Evolutionary conservation across 2,329 filamentous ascomycete species (phyloP).

Genomic region (Trichoderma hamatum): DNA sequence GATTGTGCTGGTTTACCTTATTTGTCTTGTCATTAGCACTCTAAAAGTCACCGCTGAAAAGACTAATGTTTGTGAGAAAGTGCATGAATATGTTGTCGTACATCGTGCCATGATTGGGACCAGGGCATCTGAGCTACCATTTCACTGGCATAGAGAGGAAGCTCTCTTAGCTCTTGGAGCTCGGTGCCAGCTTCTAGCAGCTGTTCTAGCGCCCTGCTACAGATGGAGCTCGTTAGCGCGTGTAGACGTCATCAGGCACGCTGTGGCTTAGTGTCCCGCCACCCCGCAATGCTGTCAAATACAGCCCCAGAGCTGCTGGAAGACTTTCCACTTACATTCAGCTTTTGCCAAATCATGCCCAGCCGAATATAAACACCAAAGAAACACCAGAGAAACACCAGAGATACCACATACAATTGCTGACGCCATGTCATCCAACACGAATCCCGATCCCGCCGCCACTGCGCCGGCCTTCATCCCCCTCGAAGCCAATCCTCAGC

Average conservation of each 20-base stretch:
- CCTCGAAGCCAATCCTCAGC: slow-evolving; percentile 77
- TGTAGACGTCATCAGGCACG: slow-evolving; percentile 21
- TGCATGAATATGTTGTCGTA: too few relatives aligned
- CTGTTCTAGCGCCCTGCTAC: slow-evolving; percentile 2
- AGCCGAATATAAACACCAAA: background rate
- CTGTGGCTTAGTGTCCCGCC: background rate
- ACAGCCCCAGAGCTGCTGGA: background rate
- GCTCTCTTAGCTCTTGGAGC: background rate
- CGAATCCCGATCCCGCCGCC: slow-evolving; percentile 46
- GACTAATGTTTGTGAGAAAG: too few relatives aligned
- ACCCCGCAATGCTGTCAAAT: slow-evolving; percentile 6
- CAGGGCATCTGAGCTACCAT: background rate
- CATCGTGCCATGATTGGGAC: background rate
- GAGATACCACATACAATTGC: background rate
- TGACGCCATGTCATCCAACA: slow-evolving; percentile 39
- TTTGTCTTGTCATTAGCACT: background rate
- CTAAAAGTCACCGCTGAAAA: background rate
- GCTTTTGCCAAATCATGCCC: background rate
- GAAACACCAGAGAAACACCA: too few relatives aligned
- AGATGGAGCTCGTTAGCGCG: slow-evolving; percentile 5
- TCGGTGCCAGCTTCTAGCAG: background rate
- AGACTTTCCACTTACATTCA: background rate
- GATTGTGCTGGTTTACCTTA: background rate
- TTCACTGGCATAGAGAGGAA: background rate
- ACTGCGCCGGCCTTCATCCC: slow-evolving; percentile 57